These are phyloP conservation scores for Raffaelea deltoideospora DNA, from an alignment of 2,329 filamentous ascomycete species.

Conservation along the genomic window DNA sequence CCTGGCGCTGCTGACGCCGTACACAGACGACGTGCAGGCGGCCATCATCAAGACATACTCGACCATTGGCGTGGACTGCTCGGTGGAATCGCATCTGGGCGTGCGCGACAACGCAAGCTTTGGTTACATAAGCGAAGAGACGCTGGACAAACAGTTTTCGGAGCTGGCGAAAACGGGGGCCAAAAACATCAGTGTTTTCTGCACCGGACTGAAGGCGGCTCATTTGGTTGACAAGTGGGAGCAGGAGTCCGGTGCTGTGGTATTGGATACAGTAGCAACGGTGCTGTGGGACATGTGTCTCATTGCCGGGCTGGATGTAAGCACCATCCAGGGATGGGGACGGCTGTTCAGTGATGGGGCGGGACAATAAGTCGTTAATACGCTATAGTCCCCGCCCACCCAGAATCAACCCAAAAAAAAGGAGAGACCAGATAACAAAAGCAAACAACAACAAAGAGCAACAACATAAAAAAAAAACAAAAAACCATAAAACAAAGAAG, in stretches of 20 bases:
- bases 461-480: no score
- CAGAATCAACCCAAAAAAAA: no score
- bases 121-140: slow-evolving; percentile 16
- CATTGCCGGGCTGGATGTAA: no score
- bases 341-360: no score
- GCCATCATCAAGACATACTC: slow-evolving; percentile 21
- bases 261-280: slow-evolving; percentile 26
- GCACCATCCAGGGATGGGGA: no score
- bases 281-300: slow-evolving; percentile 27
- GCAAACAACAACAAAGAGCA: no score
- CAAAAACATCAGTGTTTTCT: slow-evolving; percentile 14
- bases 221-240: slow-evolving; percentile 24
- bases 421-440: no score
- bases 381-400: no score
- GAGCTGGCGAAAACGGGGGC: slow-evolving; percentile 14
- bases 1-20: slow-evolving; percentile 24
- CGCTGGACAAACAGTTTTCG: slow-evolving; percentile 9
- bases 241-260: slow-evolving; percentile 15
- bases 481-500: no score
- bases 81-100: slow-evolving; percentile 11
- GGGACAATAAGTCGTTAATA: no score
- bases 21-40: slow-evolving; percentile 22
- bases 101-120: slow-evolving; percentile 22
- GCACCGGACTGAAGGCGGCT: slow-evolving; percentile 26
- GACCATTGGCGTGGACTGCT: slow-evolving; percentile 16